These are phyloP conservation scores for Blastomyces gilchristii DNA, from an alignment of 2,329 filamentous ascomycete genomes.

Conservation along the genomic window DNA sequence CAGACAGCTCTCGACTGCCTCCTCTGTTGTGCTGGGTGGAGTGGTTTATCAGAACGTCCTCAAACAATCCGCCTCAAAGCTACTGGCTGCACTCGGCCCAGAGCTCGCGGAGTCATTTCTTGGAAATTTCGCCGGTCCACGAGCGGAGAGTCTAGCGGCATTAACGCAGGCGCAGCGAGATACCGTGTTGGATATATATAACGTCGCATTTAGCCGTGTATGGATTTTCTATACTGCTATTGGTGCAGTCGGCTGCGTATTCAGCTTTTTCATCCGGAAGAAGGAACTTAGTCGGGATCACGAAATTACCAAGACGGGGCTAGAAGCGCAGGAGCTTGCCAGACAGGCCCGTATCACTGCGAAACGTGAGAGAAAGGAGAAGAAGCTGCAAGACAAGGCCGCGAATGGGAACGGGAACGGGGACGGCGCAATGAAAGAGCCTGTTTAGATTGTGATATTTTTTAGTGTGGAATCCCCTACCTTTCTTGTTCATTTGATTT, in stretches of 20 bases:
- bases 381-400: slow-evolving; percentile 2
- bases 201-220: slow-evolving; percentile 36
- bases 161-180: slow-evolving; percentile 21
- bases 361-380: slow-evolving; percentile 2
- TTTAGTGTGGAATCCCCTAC: neutral
- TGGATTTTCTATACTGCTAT: slow-evolving; percentile 42
- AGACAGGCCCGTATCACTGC: slow-evolving; percentile 25
- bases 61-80: slow-evolving; percentile 13
- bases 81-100: slow-evolving; percentile 12
- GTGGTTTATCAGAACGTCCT: slow-evolving; percentile 38
- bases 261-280: slow-evolving; percentile 33
- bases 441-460: neutral
- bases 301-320: slow-evolving; percentile 36
- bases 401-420: neutral
- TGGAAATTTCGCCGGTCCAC: slow-evolving; percentile 18
- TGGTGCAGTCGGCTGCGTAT: slow-evolving; percentile 27
- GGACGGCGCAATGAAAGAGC: neutral
- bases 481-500: neutral
- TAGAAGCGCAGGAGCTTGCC: slow-evolving; percentile 37
- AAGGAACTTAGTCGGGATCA: slow-evolving; percentile 34
- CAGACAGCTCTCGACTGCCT: slow-evolving; percentile 47
- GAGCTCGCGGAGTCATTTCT: slow-evolving; percentile 13
- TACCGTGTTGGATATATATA: slow-evolving; percentile 35
- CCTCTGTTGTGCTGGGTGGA: slow-evolving; percentile 50
- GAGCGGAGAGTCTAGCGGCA: slow-evolving; percentile 27